These are phyloP conservation scores for Brassica hybrid DNA, from an alignment of 441 rosid species.

Conservation along the genomic window DNA sequence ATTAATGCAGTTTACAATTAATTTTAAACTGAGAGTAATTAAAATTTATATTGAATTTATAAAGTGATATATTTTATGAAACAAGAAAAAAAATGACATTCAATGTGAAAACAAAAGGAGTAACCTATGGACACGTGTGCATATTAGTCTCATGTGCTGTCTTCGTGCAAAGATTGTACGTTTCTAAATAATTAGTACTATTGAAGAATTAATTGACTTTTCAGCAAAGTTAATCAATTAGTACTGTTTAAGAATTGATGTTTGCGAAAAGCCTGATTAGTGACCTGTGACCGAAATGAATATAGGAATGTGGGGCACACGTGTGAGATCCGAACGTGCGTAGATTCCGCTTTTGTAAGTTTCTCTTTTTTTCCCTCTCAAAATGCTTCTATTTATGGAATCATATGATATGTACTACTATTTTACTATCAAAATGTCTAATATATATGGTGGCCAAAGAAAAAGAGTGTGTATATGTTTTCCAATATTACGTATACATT, in stretches of 20 bases:
- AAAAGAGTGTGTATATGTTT: constrained; percentile 8
- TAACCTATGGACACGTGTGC: too few relatives aligned
- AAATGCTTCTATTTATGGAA: constrained; percentile 42
- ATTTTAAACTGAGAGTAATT: too few relatives aligned
- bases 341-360: not conserved
- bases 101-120: too few relatives aligned
- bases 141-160: not conserved
- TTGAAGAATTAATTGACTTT: too few relatives aligned
- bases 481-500: constrained; percentile 6
- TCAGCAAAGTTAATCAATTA: not conserved
- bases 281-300: not conserved
- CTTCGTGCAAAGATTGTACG: constrained; percentile 1
- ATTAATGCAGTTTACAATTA: too few relatives aligned
- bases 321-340: constrained; percentile 37
- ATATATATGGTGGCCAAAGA: constrained; percentile 31
- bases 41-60: too few relatives aligned
- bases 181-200: not conserved
- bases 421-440: constrained; percentile 22
- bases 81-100: too few relatives aligned
- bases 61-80: too few relatives aligned
- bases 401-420: constrained; percentile 39
- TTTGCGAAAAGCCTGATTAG: constrained; percentile 26
- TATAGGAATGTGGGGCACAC: constrained; percentile 13
- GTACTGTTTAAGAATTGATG: too few relatives aligned
- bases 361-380: not conserved